Evolutionary conservation across 1,284 basidiomycete species (phyloP).

Genomic region (Heterobasidion irregulare): DNA sequence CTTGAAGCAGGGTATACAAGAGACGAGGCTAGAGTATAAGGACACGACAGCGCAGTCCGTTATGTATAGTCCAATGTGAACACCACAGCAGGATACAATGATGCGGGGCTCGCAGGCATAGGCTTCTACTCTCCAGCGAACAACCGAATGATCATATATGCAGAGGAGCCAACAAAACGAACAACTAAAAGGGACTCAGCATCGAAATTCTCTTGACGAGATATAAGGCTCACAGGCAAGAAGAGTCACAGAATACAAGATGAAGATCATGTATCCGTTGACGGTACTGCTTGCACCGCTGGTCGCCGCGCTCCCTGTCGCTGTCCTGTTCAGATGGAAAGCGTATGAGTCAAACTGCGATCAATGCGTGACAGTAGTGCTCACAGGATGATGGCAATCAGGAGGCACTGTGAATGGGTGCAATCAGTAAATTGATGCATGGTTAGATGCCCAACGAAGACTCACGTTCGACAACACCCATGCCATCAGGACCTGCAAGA

Average conservation of each 20-base stretch:
- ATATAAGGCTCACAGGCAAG: conserved; percentile 46
- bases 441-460: no score
- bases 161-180: conserved; percentile 54
- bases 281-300: conserved; percentile 45
- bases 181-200: not conserved
- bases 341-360: conserved; percentile 40
- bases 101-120: no score
- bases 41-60: no score
- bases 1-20: no score
- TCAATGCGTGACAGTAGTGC: not conserved
- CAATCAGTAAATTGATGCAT: not conserved
- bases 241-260: conserved; percentile 72
- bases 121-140: conserved; percentile 36
- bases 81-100: no score
- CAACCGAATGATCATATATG: conserved; percentile 53
- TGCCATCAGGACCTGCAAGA: conserved; percentile 51
- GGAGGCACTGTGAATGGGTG: not conserved
- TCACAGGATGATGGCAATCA: conserved; percentile 5
- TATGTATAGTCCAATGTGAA: no score
- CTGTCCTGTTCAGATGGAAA: conserved; percentile 56
- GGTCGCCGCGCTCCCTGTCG: conserved; percentile 55
- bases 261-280: conserved; percentile 73
- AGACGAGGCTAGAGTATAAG: no score
- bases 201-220: not conserved
- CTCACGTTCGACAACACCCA: conserved; percentile 81